Conservation (phyloP, 2,329 filamentous ascomycete species). For the Thelonectria olida region DNA sequence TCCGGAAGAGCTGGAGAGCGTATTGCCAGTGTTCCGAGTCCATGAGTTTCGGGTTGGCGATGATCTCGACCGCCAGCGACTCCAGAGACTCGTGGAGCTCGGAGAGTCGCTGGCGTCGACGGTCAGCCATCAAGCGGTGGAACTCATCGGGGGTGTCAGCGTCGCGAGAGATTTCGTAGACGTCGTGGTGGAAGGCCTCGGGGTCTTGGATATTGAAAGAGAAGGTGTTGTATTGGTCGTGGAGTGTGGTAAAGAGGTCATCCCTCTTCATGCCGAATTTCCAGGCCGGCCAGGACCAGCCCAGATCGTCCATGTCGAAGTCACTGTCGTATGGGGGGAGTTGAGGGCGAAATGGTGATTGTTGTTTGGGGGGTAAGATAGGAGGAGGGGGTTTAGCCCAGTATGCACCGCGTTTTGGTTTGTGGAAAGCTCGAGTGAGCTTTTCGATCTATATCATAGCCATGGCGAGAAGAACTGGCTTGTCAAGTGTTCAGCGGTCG, state of each 20-base stretch:
- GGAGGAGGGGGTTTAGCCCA: constrained; percentile 35
- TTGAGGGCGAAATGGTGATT: constrained; percentile 24
- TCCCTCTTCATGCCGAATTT: constrained; percentile 70
- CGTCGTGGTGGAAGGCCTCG: constrained; percentile 69
- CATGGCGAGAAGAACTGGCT: constrained; percentile 30
- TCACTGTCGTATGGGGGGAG: constrained; percentile 55
- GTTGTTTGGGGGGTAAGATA: constrained; percentile 26
- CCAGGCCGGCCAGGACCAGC: constrained; percentile 66
- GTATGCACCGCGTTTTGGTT: constrained; percentile 29
- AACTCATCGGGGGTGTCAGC: constrained; percentile 63
- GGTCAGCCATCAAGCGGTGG: constrained; percentile 61
- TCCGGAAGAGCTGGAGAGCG: constrained; percentile 67
- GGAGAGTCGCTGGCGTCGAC: constrained; percentile 61
- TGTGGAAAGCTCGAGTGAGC: constrained; percentile 38
- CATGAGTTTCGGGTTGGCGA: constrained; percentile 67
- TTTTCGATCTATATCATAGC: constrained; percentile 38
- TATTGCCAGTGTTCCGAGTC: constrained; percentile 67
- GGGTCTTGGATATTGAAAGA: constrained; percentile 65
- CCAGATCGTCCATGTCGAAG: constrained; percentile 63
- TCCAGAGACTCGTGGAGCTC: constrained; percentile 66
- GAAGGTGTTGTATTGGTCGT: constrained; percentile 69
- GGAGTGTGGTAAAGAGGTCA: constrained; percentile 65
- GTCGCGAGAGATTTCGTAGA: constrained; percentile 64
- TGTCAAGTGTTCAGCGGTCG: constrained; percentile 32
- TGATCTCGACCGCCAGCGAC: constrained; percentile 68